Evolutionary conservation across 176 grass and related monocot species (phyloP), one percentile per base, ranked within the genome.

Genomic region (Oryza officinalis): DNA sequence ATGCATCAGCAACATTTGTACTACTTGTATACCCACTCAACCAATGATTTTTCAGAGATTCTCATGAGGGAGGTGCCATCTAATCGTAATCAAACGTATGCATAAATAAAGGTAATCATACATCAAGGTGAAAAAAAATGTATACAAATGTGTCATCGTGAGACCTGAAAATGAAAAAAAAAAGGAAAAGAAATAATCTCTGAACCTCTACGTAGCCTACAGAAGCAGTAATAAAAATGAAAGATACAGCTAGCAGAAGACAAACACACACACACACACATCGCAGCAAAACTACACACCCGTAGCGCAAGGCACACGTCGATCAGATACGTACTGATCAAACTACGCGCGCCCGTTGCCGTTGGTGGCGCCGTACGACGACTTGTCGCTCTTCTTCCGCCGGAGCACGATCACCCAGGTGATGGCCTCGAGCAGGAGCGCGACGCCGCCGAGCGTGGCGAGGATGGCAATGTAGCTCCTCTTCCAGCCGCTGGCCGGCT

Each of bases 341-440:
- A 61, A 23, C 57, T 54, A 97, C 12, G 50, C 90, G 65, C 31
- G 73, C 33, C 84, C 80, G 71, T 81, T 31, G 68, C 77, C 90
- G 33, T 88, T 81, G 38, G 66, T 3, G 7, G 69, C 63, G 30
- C 10, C 67, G 57, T 84, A 38, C 7, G 64, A 65, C 75, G 65
- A 61, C 76, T 90, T 84, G 28, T 86, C 74, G 2, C 67, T 80
- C 76, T 44, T 88, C 23, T 83, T 75, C 64, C 87, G 81, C 43
- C 74, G 81, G 43, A 96, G 76, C 74, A 93, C 91, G 74, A 99
- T 83, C 31, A 7, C 77, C 93, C 97, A 94, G 0, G 97, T 99
- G 75, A 88, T 78, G 67, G 77, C 87, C 83, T 96, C 97, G 5
- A 99, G 93, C 73, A 81, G 33, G 69, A 99, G 65, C 0, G 86